Percentiles rank a stretch among this genome's conserved stretches.
Evolutionary conservation across 257 asterid species (phyloP).

Genomic region (Solanum ossicruentum): DNA sequence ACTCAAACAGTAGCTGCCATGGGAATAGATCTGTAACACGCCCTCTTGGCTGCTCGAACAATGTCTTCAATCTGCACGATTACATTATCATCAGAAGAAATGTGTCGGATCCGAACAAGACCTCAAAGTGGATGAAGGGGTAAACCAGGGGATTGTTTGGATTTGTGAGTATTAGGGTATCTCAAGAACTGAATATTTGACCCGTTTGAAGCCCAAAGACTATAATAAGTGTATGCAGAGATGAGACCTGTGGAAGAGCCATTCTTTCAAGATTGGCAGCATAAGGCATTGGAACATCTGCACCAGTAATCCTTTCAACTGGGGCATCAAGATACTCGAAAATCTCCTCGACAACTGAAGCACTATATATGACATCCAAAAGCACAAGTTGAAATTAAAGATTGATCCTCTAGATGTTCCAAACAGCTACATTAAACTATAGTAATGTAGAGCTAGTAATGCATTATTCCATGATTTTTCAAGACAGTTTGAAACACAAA

Average conservation of each 20-base stretch:
- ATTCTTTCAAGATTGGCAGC: conserved; percentile 55
- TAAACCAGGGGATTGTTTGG: too few relatives aligned
- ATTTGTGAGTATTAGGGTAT: not conserved
- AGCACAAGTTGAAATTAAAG: not conserved
- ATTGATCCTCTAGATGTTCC: not conserved
- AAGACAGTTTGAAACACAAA: not conserved
- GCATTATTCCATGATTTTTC: not conserved
- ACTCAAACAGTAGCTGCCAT: conserved; percentile 22
- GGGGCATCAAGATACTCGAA: conserved; percentile 57
- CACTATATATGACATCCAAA: conserved; percentile 18
- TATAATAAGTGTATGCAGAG: not conserved
- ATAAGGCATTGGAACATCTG: conserved; percentile 67
- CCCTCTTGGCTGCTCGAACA: conserved; percentile 6
- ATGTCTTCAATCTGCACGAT: not conserved
- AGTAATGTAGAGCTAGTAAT: not conserved
- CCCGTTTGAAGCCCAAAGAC: not conserved
- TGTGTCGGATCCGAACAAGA: not conserved
- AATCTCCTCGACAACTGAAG: conserved; percentile 47
- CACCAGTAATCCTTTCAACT: conserved; percentile 50
- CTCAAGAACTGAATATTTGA: not conserved
- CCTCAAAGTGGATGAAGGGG: not conserved
- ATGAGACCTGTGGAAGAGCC: conserved; percentile 51
- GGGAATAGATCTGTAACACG: conserved; percentile 28
- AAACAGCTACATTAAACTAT: not conserved
- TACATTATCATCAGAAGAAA: not conserved